Conservation (phyloP, 768 basidiomycete genomes). For the Serendipita sp. region DNA sequence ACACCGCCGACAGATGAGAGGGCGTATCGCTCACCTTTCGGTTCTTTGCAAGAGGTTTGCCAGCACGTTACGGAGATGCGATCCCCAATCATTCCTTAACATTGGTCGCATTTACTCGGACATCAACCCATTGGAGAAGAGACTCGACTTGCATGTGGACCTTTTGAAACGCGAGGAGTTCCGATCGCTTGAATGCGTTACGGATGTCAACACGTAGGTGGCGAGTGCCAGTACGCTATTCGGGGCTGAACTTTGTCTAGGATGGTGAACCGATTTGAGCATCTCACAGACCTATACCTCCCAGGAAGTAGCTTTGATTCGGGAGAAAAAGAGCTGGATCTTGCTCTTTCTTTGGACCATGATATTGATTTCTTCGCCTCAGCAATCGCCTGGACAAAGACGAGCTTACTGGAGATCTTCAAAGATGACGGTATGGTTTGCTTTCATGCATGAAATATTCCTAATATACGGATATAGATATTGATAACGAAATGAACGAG, state of each 20-base stretch:
- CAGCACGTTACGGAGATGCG: conserved; percentile 61
- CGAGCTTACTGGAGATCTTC: conserved; percentile 53
- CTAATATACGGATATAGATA: conserved; percentile 32
- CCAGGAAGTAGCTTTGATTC: conserved; percentile 68
- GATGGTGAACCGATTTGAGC: conserved; percentile 85
- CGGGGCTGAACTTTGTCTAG: conserved; percentile 24
- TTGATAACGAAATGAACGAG: conserved; percentile 54
- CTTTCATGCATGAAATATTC: not conserved
- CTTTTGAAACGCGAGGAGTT: conserved; percentile 77
- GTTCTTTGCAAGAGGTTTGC: conserved; percentile 82
- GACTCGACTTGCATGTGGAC: conserved; percentile 83
- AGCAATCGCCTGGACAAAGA: conserved; percentile 79
- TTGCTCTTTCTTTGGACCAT: conserved; percentile 64
- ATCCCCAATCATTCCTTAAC: conserved; percentile 72
- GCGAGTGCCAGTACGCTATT: not conserved
- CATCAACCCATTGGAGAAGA: conserved; percentile 73
- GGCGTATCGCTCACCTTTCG: conserved; percentile 63
- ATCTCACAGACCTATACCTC: conserved; percentile 79
- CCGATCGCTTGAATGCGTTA: conserved; percentile 83
- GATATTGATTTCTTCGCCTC: conserved; percentile 92
- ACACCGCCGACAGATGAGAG: conserved; percentile 51
- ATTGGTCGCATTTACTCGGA: conserved; percentile 74
- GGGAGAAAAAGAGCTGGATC: conserved; percentile 77
- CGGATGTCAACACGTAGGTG: conserved; percentile 70
- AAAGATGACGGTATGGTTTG: conserved; percentile 53